These are phyloP conservation scores for Dothideomycetes sp. DNA, from an alignment of 2,329 filamentous ascomycete species.

Conservation along the genomic window DNA sequence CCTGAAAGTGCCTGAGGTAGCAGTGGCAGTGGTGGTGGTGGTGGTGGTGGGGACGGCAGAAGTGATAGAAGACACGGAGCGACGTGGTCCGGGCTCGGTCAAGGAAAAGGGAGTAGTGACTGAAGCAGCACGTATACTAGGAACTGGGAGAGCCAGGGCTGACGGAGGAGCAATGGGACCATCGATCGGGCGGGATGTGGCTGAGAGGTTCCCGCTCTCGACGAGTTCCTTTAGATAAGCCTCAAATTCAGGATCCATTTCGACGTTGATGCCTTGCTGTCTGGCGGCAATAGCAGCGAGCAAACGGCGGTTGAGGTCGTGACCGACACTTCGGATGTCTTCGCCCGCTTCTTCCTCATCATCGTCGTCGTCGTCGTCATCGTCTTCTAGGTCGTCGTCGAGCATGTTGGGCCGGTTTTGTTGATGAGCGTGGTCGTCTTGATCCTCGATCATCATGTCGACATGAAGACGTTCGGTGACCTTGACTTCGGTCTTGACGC, in stretches of 20 bases:
- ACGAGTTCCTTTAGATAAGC: conserved; percentile 28
- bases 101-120: too few relatives aligned
- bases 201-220: conserved; percentile 21
- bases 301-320: conserved; percentile 11
- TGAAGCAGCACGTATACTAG: too few relatives aligned
- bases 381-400: conserved; percentile 17
- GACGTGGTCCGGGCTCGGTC: too few relatives aligned
- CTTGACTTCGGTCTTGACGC: conserved; percentile 7
- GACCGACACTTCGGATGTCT: conserved; percentile 3
- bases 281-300: conserved; percentile 20
- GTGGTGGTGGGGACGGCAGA: not conserved
- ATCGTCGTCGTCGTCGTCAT: conserved; percentile 16
- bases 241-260: conserved; percentile 26
- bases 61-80: conserved; percentile 1
- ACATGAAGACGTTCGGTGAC: conserved; percentile 7
- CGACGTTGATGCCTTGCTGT: conserved; percentile 22
- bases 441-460: conserved; percentile 1
- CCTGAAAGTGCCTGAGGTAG: not conserved
- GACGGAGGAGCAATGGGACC: conserved; percentile 4
- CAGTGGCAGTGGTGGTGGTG: not conserved
- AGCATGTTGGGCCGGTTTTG: not conserved
- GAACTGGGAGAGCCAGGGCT: too few relatives aligned
- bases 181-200: conserved; percentile 9
- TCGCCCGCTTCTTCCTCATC: conserved; percentile 14
- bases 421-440: not conserved